Conservation (phyloP, 1,284 basidiomycete species). For the Inonotus hispidus region DNA sequence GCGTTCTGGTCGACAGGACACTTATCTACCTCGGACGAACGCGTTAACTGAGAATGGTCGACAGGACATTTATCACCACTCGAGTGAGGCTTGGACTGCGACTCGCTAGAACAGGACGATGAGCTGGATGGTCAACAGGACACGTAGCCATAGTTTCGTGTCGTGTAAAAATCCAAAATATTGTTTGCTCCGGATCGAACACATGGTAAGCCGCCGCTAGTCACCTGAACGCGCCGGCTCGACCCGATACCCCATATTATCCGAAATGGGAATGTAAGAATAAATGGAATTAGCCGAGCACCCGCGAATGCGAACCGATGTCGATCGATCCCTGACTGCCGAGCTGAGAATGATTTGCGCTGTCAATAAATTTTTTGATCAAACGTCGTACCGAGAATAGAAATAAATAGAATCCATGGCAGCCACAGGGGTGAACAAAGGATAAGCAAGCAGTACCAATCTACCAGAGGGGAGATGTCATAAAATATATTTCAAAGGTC, state of each 20-base stretch:
- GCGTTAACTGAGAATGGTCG: constrained; percentile 26
- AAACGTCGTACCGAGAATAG: not conserved
- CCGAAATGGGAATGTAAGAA: not conserved
- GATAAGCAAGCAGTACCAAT: too few species aligned
- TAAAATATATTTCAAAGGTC: not conserved
- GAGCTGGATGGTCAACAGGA: constrained; percentile 21
- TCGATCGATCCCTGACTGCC: not conserved
- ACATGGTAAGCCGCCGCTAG: not conserved
- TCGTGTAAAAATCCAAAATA: not conserved
- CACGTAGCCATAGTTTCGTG: constrained; percentile 12
- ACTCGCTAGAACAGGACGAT: not conserved
- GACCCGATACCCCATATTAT: too few species aligned
- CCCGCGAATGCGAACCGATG: not conserved
- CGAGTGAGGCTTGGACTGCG: not conserved
- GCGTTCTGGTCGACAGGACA: constrained; percentile 45
- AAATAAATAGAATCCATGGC: not conserved
- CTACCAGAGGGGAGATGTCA: not conserved
- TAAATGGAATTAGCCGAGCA: not conserved
- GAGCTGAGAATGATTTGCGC: not conserved
- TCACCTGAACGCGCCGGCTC: too few species aligned
- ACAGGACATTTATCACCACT: constrained; percentile 59
- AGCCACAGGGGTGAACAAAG: not conserved
- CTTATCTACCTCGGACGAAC: constrained; percentile 23
- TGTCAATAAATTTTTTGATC: constrained; percentile 2
- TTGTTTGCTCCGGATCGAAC: not conserved